Conservation (phyloP, 768 basidiomycete species). For the Mrakia hoshinonis region DNA sequence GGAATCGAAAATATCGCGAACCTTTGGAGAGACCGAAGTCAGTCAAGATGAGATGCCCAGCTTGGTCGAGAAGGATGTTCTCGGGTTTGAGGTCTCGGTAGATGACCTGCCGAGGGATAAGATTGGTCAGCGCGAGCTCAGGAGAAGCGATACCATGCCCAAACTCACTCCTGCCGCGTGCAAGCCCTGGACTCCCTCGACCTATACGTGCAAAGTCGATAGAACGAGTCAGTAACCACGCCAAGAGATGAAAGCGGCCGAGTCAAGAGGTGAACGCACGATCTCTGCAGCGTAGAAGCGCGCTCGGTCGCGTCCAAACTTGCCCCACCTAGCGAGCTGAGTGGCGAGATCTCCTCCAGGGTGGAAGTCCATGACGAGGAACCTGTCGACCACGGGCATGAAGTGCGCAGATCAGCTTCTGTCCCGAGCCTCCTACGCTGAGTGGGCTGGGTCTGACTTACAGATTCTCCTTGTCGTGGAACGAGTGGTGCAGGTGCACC, state of each 20-base stretch:
- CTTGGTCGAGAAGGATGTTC: constrained; percentile 85
- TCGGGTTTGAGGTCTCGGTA: constrained; percentile 97
- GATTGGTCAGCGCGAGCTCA: background rate
- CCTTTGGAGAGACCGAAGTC: constrained; percentile 62
- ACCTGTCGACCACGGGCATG: constrained; percentile 75
- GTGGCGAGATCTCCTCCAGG: constrained; percentile 95
- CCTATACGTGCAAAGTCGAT: constrained; percentile 6
- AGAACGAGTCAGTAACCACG: background rate
- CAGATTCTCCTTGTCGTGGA: constrained; percentile 94
- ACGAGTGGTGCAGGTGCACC: constrained; percentile 92
- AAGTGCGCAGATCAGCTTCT: constrained; percentile 45
- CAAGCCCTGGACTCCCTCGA: constrained; percentile 89
- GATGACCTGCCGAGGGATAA: constrained; percentile 62
- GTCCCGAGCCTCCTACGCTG: constrained; percentile 56
- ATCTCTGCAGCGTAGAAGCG: constrained; percentile 97
- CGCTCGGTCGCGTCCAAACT: constrained; percentile 83
- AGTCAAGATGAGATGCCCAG: constrained; percentile 93
- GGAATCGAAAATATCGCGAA: background rate
- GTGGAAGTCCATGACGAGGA: constrained; percentile 92
- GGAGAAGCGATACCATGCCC: background rate
- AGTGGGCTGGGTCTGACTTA: constrained; percentile 37
- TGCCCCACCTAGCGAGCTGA: constrained; percentile 90
- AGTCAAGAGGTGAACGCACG: constrained; percentile 35
- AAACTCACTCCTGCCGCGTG: constrained; percentile 20
- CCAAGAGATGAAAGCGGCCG: too few species aligned